Evolutionary conservation across 495 filamentous ascomycete species (phyloP), one percentile per base, ranked within the genome.

Genomic region (Penicillium odoratum): DNA sequence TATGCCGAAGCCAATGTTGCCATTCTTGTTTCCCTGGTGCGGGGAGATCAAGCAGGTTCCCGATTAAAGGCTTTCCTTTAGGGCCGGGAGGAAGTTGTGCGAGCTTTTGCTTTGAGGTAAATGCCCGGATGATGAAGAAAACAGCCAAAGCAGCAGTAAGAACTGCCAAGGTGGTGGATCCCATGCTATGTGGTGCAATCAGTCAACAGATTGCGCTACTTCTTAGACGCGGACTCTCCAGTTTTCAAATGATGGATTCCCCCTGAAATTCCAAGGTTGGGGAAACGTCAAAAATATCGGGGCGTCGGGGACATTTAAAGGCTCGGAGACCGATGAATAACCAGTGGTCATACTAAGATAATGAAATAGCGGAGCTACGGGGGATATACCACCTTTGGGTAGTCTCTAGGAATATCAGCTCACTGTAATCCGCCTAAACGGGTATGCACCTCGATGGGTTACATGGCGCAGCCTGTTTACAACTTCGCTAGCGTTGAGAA

Each of bases 11-110:
- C 38, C 38, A 40, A 15, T 40, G 38, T 13, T 5, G 13, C 4
- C 38, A 40, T 40, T 40, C 38, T 40, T 51, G 49, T 28, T 40
- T 9, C 13, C 49, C 49, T 30, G 38, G 33, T 5, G 49, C 31
- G 8, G 16, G 38, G 15, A 51, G 16, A 36, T 51, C 33, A 18
- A 51, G 25, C 29, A 40, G 4, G 26, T 51, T 51, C 16, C 49
- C 49, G 30, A 51, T 51, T 25, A 51, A 10, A 38, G 49, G 33
- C 30, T 28, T 38, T 0, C 49, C 33, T 51, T 38, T 51, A 5
- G 49, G 49, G 2, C 49, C 49, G 3, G 49, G 49, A 25, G 49
- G 49, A 5, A 51, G 13, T 36, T 10, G n/a, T 0, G 11, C n/a
- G 34, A 33, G 15, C 28, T 42, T 38, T 38, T 26, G 29, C 3